Evolutionary conservation across 2,329 filamentous ascomycete genomes (phyloP).

Genomic region (Cladosporium sp.): DNA sequence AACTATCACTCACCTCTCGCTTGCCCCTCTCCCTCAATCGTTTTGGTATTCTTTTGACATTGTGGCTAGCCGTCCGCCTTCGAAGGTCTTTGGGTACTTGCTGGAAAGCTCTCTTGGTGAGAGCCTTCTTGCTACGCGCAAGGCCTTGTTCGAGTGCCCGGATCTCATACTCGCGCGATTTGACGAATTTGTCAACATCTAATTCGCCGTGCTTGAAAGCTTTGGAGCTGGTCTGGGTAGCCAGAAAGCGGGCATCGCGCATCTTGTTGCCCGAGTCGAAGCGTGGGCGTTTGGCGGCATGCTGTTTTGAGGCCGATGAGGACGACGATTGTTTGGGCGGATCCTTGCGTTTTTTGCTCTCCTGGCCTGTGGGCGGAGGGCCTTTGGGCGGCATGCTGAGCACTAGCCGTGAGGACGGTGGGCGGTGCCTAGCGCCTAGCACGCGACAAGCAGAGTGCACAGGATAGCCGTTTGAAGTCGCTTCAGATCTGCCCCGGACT

Average conservation of each 20-base stretch:
- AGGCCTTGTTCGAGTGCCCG: constrained; percentile 78
- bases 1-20: constrained; percentile 48
- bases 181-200: constrained; percentile 78
- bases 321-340: constrained; percentile 16
- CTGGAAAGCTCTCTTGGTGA: constrained; percentile 77
- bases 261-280: constrained; percentile 23
- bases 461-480: not conserved
- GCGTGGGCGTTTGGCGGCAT: constrained; percentile 4
- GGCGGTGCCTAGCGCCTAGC: not conserved
- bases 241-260: constrained; percentile 44
- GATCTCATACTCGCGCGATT: constrained; percentile 85
- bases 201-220: constrained; percentile 71
- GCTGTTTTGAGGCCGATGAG: not conserved
- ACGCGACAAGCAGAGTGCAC: not conserved
- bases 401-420: not conserved
- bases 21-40: constrained; percentile 66
- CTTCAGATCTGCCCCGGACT: not conserved
- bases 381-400: constrained; percentile 8
- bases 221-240: constrained; percentile 43
- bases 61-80: constrained; percentile 87
- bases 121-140: constrained; percentile 61
- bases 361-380: not conserved
- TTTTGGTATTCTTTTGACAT: constrained; percentile 83
- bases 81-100: constrained; percentile 80
- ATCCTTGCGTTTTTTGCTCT: constrained; percentile 26